phyloP scores from a whole-genome alignment of 257 asterid genomes.

The Capsicum rhomboideum region DNA sequence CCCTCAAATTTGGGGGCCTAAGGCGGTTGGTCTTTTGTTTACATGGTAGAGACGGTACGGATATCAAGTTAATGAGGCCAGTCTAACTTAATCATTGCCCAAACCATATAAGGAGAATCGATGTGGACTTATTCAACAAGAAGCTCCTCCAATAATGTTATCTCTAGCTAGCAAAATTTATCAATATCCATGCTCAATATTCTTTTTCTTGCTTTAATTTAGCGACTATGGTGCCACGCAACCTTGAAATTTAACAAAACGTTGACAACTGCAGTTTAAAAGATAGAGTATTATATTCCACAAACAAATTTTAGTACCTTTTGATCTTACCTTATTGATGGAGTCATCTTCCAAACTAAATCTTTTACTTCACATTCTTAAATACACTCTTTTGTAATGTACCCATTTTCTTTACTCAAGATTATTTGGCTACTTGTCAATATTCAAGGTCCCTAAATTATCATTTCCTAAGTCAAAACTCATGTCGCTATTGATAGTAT shows the following conservation, averaged over 20 bases:
- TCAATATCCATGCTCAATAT: too few relatives aligned
- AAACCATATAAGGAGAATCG: too few relatives aligned
- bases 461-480: background rate
- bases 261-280: conserved; percentile 1
- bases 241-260: background rate
- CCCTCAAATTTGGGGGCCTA: too few relatives aligned
- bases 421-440: background rate
- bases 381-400: conserved; percentile 1
- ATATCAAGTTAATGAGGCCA: too few relatives aligned
- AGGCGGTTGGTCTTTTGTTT: too few relatives aligned
- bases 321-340: conserved; percentile 7
- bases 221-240: background rate
- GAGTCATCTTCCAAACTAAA: conserved; percentile 11
- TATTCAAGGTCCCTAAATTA: background rate
- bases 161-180: too few relatives aligned
- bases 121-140: too few relatives aligned
- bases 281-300: background rate
- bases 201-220: too few relatives aligned
- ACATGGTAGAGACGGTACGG: too few relatives aligned
- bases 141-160: too few relatives aligned
- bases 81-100: too few relatives aligned
- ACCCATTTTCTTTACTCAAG: background rate
- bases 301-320: background rate
- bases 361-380: conserved; percentile 4
- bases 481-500: background rate